Base-by-base conservation (phyloP, 73 alveolate species). In the Paraurostyla sp. region DNA sequence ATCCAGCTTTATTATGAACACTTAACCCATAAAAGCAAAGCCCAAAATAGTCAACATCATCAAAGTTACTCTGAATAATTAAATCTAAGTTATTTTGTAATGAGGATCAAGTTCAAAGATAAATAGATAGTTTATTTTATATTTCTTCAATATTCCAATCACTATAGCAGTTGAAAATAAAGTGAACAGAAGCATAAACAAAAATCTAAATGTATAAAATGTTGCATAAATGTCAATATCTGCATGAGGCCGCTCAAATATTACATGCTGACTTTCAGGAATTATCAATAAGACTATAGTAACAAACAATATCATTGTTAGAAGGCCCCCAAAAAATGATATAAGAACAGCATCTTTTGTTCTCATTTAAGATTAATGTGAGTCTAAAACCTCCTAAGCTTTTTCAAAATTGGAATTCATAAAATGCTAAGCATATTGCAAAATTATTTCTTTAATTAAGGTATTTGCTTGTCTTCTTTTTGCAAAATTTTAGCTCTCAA, bases 31-130 rank as follows among this genome's bases (percentile, higher is more conserved):
- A 13, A 83, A 57, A 43, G 68, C 46, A 43, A 71, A 81, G 25
- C 60, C 48, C 86, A 90, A 69, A 3, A 82, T 65, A 0, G 71
- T 60, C 6, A 83, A n/a, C 32, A 84, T 0, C 52, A 84, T 83
- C 29, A 56, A 60, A 51, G 71, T 45, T 73, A 73, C 89, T 57
- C 68, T 80, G 38, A 57, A 89, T 18, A 80, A 57, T 54, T 69
- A 83, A 11, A 29, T 86, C 48, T 42, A 43, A 11, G 80, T 33
- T 0, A 89, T n/a, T 49, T 85, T 57, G 45, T 89, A 58, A 32
- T 71, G 76, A 2, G 94, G 94, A 81, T 89, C 84, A 7, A 85
- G 49, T 25, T 89, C 94, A 63, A 89, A 89, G 22, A 89, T 89
- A 41, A 80, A 80, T 22, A 81, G 73, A 51, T 89, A 89, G 63